Evolutionary conservation across 2,329 filamentous ascomycete genomes (phyloP), one percentile per base, ranked within the genome.

Genomic region (Neopestalotiopsis sp.): DNA sequence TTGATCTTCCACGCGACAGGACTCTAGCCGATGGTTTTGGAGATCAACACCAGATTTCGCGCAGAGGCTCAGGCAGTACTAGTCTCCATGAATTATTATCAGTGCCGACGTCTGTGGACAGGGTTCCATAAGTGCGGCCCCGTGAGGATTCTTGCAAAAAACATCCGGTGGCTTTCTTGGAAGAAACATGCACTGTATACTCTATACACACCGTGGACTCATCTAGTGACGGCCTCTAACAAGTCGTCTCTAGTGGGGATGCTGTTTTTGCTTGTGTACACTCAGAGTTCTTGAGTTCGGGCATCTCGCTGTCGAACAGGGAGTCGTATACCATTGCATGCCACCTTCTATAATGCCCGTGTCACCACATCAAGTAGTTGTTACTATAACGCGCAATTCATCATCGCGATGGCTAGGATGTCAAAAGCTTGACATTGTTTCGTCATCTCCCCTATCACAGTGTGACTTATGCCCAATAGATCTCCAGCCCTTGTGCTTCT

Each of bases 1-100:
- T 32, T 34, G 13, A 56, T 24, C 34, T 49, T 65, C 66, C 72
- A 71, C 73, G 64, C 45, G 45, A 53, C 14, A 53, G 9, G 45
- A 53, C 45, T 53, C 45, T 20, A 53, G n/a, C 14, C 45, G 45
- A 58, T 32, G 45, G 30, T 28, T 28, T 58, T 34, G n/a, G 32
- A 58, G 63, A 66, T 66, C 63, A 56, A 20, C 63, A 28, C 24
- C 42, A 32, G 38, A 38, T 30, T 63, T 34, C 24, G 4, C 57
- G 20, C 24, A 59, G 24, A 24, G n/a, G 57, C 24, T 28, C 24
- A 28, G 24, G 24, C 24, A 28, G 24, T 28, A 28, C 14, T 17
- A 30, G 28, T 30, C 57, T 30, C 14, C 57, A 34, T 30, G 24
- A 13, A 34, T 59, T 59, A 14, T 56, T 14, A 34, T 59, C 30